Percentiles rank a stretch among this genome's conserved stretches.
These are phyloP conservation scores for Periconia sp. DNA, from an alignment of 2,329 filamentous ascomycete genomes.

Conservation along the genomic window DNA sequence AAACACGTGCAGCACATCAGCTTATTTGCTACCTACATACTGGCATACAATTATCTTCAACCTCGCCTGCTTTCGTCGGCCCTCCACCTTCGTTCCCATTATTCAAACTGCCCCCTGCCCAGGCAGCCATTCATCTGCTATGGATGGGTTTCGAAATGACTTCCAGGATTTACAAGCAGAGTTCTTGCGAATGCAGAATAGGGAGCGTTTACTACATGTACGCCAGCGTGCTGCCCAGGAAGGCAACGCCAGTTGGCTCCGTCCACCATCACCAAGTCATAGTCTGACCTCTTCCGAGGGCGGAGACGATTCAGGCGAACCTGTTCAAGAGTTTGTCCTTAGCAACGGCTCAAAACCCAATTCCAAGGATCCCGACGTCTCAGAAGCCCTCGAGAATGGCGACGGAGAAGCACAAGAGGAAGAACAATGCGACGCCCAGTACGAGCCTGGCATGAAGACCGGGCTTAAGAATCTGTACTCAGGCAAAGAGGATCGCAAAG, in stretches of 20 bases:
- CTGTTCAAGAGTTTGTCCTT: background rate
- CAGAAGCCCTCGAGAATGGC: slow-evolving; percentile 3
- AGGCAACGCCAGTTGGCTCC: too few species aligned
- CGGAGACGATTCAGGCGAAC: background rate
- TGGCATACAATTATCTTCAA: background rate
- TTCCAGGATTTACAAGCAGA: too few species aligned
- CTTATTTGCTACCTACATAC: background rate
- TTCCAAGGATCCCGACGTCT: background rate
- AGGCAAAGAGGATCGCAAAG: slow-evolving; percentile 46
- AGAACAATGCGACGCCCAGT: slow-evolving; percentile 9
- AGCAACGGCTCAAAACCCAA: slow-evolving; percentile 15
- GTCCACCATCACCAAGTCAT: too few species aligned
- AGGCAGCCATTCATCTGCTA: too few species aligned
- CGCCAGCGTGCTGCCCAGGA: too few species aligned
- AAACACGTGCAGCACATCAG: background rate
- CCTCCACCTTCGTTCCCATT: too few species aligned
- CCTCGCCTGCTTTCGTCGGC: too few species aligned
- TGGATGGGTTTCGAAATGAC: too few species aligned
- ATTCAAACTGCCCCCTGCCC: too few species aligned
- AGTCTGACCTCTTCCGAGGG: slow-evolving; percentile 4
- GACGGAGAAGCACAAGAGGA: slow-evolving; percentile 13
- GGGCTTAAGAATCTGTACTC: slow-evolving; percentile 53
- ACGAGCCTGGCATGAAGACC: slow-evolving; percentile 41
- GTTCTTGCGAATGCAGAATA: too few species aligned
- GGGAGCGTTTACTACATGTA: too few species aligned